phyloP scores from a whole-genome alignment of 2,329 filamentous ascomycete genomes.

The Geosmithia putterillii region DNA sequence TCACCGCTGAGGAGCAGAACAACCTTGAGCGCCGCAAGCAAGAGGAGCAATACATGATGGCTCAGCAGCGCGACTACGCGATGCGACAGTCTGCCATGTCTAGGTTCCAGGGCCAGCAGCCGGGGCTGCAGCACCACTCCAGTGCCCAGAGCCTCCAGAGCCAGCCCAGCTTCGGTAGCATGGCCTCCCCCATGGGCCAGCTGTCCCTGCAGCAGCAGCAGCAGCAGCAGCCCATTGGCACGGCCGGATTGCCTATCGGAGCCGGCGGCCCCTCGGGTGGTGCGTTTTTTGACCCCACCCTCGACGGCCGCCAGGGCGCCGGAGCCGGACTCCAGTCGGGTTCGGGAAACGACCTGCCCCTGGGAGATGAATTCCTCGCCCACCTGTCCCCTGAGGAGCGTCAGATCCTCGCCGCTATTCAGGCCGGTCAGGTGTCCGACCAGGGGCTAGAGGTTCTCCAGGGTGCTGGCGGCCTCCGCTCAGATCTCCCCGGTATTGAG shows the following conservation, averaged over 20 bases:
- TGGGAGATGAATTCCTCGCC: constrained; percentile 63
- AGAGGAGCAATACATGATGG: constrained; percentile 95
- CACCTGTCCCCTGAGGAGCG: constrained; percentile 45
- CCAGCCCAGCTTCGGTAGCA: constrained; percentile 91
- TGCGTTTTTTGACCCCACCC: constrained; percentile 58
- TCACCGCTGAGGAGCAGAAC: constrained; percentile 97
- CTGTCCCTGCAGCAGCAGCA: constrained; percentile 24
- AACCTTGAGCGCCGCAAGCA: constrained; percentile 93
- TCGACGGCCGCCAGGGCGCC: constrained; percentile 22
- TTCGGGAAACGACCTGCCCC: constrained; percentile 31
- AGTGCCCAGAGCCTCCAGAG: constrained; percentile 94
- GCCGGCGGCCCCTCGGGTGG: constrained; percentile 12
- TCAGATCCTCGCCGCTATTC: constrained; percentile 33
- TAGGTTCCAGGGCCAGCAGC: constrained; percentile 43
- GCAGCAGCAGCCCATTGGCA: constrained; percentile 38
- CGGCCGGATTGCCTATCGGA: constrained; percentile 9
- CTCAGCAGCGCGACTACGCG: constrained; percentile 86
- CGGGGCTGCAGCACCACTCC: constrained; percentile 73
- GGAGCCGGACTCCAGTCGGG: constrained; percentile 11
- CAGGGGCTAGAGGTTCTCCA: constrained; percentile 23
- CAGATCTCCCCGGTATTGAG: constrained; percentile 35
- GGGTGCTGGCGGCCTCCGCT: constrained; percentile 23
- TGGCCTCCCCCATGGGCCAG: constrained; percentile 65
- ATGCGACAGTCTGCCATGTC: constrained; percentile 72
- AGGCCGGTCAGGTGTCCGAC: constrained; percentile 4